Evolutionary conservation across 768 basidiomycete species (phyloP).

Genomic region (Termitomyces sp.): DNA sequence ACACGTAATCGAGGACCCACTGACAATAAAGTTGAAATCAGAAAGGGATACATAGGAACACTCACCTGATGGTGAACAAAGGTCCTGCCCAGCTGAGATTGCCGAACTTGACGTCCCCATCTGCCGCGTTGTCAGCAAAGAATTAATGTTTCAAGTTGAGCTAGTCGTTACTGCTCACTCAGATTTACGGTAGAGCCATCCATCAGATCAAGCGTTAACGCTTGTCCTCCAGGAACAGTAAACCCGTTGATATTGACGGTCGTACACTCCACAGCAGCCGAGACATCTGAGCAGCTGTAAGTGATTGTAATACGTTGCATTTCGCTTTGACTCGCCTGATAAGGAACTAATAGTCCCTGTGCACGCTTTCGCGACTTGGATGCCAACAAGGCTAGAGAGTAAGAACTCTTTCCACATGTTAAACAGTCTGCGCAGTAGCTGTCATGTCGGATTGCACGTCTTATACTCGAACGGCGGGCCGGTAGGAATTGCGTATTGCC

Average conservation of each 20-base stretch:
- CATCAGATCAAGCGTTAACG: constrained; percentile 39
- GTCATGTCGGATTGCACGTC: background rate
- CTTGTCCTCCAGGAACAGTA: constrained; percentile 50
- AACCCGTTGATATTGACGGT: constrained; percentile 53
- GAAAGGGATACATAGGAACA: background rate
- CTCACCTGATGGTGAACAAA: constrained; percentile 45
- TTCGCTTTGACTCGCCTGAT: constrained; percentile 21
- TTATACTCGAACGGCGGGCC: constrained; percentile 13
- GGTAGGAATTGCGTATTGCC: background rate
- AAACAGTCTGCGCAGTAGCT: background rate
- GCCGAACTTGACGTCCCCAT: constrained; percentile 54
- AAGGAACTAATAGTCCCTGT: constrained; percentile 52
- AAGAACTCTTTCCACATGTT: constrained; percentile 8
- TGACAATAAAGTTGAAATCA: constrained; percentile 11
- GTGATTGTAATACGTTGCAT: background rate
- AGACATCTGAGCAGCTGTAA: constrained; percentile 30
- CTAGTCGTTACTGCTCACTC: constrained; percentile 29
- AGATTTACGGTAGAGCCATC: constrained; percentile 52
- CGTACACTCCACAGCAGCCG: constrained; percentile 45
- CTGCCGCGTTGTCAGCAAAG: constrained; percentile 21
- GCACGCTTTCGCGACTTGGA: constrained; percentile 21
- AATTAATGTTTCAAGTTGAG: background rate
- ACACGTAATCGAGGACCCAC: constrained; percentile 47
- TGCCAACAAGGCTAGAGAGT: constrained; percentile 9
- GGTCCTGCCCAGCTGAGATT: constrained; percentile 47